A percentile compares a stretch with the other conserved stretches of the same genome.
Evolutionary conservation across 2,329 filamentous ascomycete species (phyloP).

Genomic region (Chrysoporthe deuterocubensis): DNA sequence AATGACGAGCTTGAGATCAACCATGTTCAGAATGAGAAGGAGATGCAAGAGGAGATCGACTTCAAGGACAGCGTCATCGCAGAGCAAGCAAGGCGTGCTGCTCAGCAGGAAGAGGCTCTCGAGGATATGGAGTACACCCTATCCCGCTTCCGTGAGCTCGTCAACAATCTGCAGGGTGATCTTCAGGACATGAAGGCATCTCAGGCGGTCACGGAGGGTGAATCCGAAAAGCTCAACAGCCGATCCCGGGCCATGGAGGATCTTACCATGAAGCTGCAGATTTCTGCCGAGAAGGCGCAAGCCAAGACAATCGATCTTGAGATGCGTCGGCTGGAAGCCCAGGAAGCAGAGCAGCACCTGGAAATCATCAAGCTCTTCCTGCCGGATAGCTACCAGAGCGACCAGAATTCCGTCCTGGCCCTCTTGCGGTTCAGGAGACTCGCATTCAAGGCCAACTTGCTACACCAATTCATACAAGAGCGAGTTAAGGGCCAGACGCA

Average conservation of each 20-base stretch:
- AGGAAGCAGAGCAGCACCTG: conserved; percentile 86
- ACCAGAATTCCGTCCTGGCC: conserved; percentile 85
- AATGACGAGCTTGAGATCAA: conserved; percentile 94
- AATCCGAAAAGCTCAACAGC: conserved; percentile 86
- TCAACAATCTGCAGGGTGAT: conserved; percentile 82
- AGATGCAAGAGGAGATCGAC: conserved; percentile 92
- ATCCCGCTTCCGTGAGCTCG: conserved; percentile 84
- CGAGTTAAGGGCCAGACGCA: conserved; percentile 69
- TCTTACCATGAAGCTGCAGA: conserved; percentile 90
- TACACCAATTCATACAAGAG: conserved; percentile 80
- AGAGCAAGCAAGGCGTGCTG: conserved; percentile 76
- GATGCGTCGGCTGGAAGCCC: conserved; percentile 81
- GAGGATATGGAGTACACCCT: conserved; percentile 92
- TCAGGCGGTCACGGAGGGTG: conserved; percentile 88
- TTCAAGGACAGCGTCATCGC: conserved; percentile 81
- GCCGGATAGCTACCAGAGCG: conserved; percentile 79
- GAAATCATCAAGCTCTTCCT: conserved; percentile 88
- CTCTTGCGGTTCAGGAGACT: conserved; percentile 87
- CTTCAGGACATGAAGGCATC: conserved; percentile 91
- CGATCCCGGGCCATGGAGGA: conserved; percentile 96
- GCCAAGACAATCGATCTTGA: conserved; percentile 94
- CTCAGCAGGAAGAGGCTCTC: conserved; percentile 77
- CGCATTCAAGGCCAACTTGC: conserved; percentile 82
- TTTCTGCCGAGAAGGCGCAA: conserved; percentile 87
- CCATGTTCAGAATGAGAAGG: conserved; percentile 89